Evolutionary conservation across 345 rosid species (phyloP).

Genomic region (Murraya koenigii): DNA sequence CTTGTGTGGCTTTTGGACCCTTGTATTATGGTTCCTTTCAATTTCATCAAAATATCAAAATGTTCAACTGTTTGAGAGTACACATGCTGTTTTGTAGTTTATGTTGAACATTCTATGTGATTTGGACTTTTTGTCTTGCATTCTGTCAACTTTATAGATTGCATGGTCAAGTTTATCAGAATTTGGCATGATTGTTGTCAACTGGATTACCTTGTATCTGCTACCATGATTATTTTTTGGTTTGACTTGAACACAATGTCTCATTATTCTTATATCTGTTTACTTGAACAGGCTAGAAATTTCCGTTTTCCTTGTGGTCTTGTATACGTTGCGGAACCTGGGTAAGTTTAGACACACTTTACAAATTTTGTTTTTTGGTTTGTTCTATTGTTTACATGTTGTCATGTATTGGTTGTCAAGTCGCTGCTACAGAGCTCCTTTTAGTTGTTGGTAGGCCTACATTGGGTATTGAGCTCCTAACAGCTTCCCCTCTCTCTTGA

Average conservation of each 20-base stretch:
- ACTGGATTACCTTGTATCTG: background rate
- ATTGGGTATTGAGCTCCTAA: background rate
- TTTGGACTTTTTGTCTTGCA: background rate
- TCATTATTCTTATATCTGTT: conserved; percentile 15
- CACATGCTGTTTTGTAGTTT: background rate
- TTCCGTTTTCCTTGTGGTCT: conserved; percentile 86
- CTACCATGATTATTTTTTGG: background rate
- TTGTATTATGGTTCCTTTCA: background rate
- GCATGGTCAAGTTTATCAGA: background rate
- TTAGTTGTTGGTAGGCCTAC: background rate
- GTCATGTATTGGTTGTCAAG: background rate
- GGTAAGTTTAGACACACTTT: conserved; percentile 48
- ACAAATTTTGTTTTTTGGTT: background rate
- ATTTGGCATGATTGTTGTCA: background rate
- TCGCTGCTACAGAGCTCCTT: background rate
- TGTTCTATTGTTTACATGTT: background rate
- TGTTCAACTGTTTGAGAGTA: background rate
- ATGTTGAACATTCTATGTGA: background rate
- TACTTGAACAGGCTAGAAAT: conserved; percentile 79
- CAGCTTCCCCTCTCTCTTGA: background rate
- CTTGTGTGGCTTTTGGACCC: background rate
- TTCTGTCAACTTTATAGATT: background rate
- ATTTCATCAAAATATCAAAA: background rate
- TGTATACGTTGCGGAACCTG: conserved; percentile 88
- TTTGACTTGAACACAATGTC: background rate